Evolutionary conservation across 306 rosid genomes (phyloP), one percentile per base, ranked within the genome.

Genomic region (Alnus rubra): DNA sequence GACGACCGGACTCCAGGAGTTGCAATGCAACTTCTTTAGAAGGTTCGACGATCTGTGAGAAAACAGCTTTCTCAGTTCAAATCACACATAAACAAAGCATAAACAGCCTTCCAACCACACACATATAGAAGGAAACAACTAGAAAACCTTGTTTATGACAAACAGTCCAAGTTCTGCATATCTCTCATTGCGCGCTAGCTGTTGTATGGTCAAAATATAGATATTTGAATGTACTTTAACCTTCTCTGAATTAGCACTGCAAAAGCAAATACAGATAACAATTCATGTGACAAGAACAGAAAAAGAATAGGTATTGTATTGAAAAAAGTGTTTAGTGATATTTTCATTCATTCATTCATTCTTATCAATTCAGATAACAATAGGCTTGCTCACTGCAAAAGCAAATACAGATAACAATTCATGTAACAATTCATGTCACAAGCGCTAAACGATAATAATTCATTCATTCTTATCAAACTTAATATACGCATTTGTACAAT

Each of bases 11-110:
- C 87, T 95, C 96, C 49, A 91, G 86, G 47, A 95, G 97, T 85
- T 95, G 99, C 69, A 90, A 71, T 28, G 99, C 98, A 79, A 90
- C 99, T 88, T 93, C 98, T 88, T 90, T 92, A 64, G 96, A 93
- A 76, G 99, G 96, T 80, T 95, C 98, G 71, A 91, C 81, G 83
- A 95, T 90, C 99, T 95, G 92, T 79, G 51, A 62, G 19, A 77
- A 53, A 68, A 78, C 39, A 83, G 49, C 52, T 78, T 71, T 59
- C 69, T 7, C 59, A 37, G 51, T 80, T 55, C 74, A 73, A 74
- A 74, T 31, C 75, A 76, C 71, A 72, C 83, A 80, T 47, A 82
- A 45, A 42, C 65, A 71, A 78, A 64, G 60, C 77, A 56, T 14
- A 44, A 39, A 74, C 19, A 49, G 62, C 75, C 68, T 74, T 71